A percentile compares a stretch with the other conserved stretches of the same genome.
These are phyloP conservation scores for Neoscytalidium dimidiatum DNA, from an alignment of 2,329 filamentous ascomycete species.

Conservation along the genomic window DNA sequence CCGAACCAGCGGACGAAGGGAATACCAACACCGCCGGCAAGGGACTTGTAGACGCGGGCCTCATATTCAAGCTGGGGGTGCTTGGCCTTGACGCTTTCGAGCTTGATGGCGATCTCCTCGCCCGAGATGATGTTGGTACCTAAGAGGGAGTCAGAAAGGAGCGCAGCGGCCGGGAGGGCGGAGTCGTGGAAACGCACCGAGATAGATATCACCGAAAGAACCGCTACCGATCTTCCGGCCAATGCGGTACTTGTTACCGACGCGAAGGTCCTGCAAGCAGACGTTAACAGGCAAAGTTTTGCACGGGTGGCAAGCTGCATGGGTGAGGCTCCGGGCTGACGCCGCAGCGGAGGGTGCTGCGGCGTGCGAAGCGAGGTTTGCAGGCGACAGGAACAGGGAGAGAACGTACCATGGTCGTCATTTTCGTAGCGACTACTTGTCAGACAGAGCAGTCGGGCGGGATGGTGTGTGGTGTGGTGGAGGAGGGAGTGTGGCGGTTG, in stretches of 20 bases:
- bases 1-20: slow-evolving; percentile 99
- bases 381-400: slow-evolving; percentile 36
- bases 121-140: slow-evolving; percentile 99
- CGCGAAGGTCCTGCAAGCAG: slow-evolving; percentile 79
- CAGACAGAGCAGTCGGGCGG: slow-evolving; percentile 15
- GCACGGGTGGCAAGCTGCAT: slow-evolving; percentile 22
- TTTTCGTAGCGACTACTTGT: slow-evolving; percentile 36
- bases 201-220: slow-evolving; percentile 97
- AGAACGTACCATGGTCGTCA: slow-evolving; percentile 64
- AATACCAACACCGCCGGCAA: slow-evolving; percentile 95
- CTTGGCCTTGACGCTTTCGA: slow-evolving; percentile 99
- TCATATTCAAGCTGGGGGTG: slow-evolving; percentile 99
- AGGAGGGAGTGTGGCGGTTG: slow-evolving; percentile 25
- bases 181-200: slow-evolving; percentile 55
- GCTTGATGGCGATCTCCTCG: slow-evolving; percentile 99
- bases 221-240: slow-evolving; percentile 98
- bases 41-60: slow-evolving; percentile 84
- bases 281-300: slow-evolving; percentile 11
- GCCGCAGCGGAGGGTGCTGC: background rate
- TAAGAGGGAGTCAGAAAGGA: slow-evolving; percentile 31
- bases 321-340: slow-evolving; percentile 19
- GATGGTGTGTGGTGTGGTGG: slow-evolving; percentile 23
- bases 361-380: slow-evolving; percentile 19
- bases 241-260: slow-evolving; percentile 99
- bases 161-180: background rate